Conservation (phyloP, 202 grass and related monocot species). For the Schoenoplectus triqueter region DNA sequence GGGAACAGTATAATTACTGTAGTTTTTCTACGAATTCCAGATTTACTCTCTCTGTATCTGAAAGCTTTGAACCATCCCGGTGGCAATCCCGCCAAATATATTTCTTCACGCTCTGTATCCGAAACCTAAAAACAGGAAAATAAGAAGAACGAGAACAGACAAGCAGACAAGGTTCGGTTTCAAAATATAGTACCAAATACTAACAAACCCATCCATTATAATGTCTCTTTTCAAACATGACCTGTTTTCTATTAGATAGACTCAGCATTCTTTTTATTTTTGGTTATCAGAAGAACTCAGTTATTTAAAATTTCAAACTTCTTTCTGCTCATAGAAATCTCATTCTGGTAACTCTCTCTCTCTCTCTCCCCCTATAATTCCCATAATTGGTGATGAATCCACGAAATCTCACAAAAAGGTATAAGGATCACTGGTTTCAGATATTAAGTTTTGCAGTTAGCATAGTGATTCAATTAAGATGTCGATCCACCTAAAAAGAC, state of each 20-base stretch:
- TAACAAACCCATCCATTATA: not conserved
- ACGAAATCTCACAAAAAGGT: no score
- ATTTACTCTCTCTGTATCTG: conserved; percentile 20
- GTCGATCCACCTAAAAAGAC: no score
- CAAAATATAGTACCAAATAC: not conserved
- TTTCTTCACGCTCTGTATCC: not conserved
- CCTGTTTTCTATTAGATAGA: not conserved
- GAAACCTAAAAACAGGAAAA: not conserved
- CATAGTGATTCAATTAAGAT: no score
- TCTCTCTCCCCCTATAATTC: no score
- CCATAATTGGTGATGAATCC: no score
- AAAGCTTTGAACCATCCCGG: conserved; percentile 31
- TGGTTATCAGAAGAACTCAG: no score
- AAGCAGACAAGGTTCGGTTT: not conserved
- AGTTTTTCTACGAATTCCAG: not conserved
- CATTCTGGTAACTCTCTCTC: no score
- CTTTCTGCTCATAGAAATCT: no score
- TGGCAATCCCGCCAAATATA: not conserved
- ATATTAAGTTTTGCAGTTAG: no score
- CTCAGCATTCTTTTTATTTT: no score
- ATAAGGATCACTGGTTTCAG: no score
- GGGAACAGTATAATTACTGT: conserved; percentile 17
- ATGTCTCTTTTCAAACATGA: not conserved
- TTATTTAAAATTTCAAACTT: no score
- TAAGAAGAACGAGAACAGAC: conserved; percentile 6